Evolutionary conservation across 805 yeast species (phyloP), one percentile per base, ranked within the genome.

Genomic region (Cyberlindnera xylosilytica): DNA sequence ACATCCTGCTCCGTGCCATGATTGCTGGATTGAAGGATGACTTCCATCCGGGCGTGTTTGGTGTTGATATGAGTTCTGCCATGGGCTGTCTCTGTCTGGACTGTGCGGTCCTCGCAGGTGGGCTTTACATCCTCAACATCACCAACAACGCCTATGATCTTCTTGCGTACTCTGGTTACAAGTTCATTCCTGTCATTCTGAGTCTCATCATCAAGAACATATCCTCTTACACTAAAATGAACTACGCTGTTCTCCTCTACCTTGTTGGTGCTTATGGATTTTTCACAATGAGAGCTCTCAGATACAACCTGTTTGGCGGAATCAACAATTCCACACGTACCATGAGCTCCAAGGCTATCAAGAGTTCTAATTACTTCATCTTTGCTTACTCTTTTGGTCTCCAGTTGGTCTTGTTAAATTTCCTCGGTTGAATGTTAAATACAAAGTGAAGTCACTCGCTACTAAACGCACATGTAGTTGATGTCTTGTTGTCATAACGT

Each of bases 41-140:
- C 23, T 93, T 93, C 69, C 96, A 91, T 55, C 99, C 99, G 0
- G 90, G 90, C 60, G 72, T 89, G 54, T 76, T 95, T 49, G 97
- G 97, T 8, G 81, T 81, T 58, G 80, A 90, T 46, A 80, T 96
- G 16, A 82, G 96, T 8, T 85, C 87, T 53, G 87, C 96, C 1
- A 64, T 89, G 51, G 96, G 96, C 0, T 84, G 87, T 57, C 78
- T 88, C 43, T 56, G 87, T 16, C 56, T 87, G 45, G 99, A 93
- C 64, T 73, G 91, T 17, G 63, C 77, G 33, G 69, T 91, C 20
- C 74, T 93, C 53, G 86, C 84, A 57, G 67, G 87, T 32, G 96
- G 96, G 2, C 76, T 95, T 44, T 93, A 91, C 64, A 69, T 91
- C 36, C 72, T 93, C 46, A 78, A 77, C 46, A 80, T 87, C 41